These are phyloP conservation scores for Termitomyces sp. DNA, from an alignment of 768 basidiomycete species.

Conservation along the genomic window DNA sequence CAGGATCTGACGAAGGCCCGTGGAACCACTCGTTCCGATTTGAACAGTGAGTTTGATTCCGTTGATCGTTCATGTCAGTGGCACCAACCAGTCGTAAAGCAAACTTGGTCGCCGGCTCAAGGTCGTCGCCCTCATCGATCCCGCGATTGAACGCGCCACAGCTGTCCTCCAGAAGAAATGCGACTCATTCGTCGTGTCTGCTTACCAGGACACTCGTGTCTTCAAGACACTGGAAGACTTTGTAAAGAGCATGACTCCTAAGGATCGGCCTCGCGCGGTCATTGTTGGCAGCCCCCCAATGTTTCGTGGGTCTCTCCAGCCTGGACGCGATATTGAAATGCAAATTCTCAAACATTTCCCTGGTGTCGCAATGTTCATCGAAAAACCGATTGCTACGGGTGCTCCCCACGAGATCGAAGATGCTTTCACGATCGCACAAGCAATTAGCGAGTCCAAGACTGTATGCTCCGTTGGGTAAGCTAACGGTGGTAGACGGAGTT, in stretches of 20 bases:
- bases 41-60: slow-evolving; percentile 57
- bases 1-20: slow-evolving; percentile 84
- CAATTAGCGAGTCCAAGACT: slow-evolving; percentile 62
- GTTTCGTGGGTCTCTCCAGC: slow-evolving; percentile 76
- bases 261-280: slow-evolving; percentile 72
- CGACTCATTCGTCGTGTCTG: slow-evolving; percentile 88
- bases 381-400: slow-evolving; percentile 90
- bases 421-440: slow-evolving; percentile 65
- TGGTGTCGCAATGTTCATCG: slow-evolving; percentile 83
- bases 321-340: slow-evolving; percentile 81
- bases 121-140: slow-evolving; percentile 93
- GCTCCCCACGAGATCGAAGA: slow-evolving; percentile 62
- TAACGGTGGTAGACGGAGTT: background rate
- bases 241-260: slow-evolving; percentile 58
- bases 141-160: slow-evolving; percentile 74
- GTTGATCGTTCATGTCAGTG: slow-evolving; percentile 9
- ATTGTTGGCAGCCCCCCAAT: slow-evolving; percentile 92
- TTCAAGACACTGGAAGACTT: slow-evolving; percentile 87
- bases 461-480: slow-evolving; percentile 86
- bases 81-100: slow-evolving; percentile 30
- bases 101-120: slow-evolving; percentile 96
- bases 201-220: slow-evolving; percentile 84
- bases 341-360: slow-evolving; percentile 88
- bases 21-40: slow-evolving; percentile 93
- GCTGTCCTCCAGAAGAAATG: slow-evolving; percentile 85